A percentile compares a stretch with the other conserved stretches of the same genome.
phyloP scores from a whole-genome alignment of 495 filamentous ascomycete genomes.

The Neurospora sp. region DNA sequence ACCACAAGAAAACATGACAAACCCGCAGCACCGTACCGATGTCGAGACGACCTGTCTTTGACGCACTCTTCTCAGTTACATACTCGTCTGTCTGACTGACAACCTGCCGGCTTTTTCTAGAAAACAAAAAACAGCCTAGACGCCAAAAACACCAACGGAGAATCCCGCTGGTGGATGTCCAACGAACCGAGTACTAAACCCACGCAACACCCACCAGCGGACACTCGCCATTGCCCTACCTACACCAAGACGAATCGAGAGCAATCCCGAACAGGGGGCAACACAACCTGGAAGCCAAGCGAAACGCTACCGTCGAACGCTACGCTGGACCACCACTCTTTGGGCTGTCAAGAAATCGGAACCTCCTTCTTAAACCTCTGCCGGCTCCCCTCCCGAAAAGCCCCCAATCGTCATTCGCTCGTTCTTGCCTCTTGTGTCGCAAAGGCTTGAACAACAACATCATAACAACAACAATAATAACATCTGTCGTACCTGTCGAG shows the following conservation, averaged over 20 bases:
- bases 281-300: not conserved
- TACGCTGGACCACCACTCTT: not conserved
- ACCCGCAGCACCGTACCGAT: not conserved
- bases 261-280: not conserved
- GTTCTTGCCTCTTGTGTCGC: not conserved
- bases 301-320: not conserved
- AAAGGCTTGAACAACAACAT: not conserved
- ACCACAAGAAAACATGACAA: not conserved
- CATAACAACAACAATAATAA: not conserved
- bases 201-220: not conserved
- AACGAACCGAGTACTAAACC: not conserved
- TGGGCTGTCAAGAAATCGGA: not conserved
- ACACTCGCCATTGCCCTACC: not conserved
- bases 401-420: not conserved
- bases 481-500: not conserved
- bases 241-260: not conserved
- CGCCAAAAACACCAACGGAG: not conserved
- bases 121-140: not conserved
- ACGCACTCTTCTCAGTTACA: not conserved
- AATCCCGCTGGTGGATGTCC: not conserved
- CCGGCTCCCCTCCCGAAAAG: not conserved
- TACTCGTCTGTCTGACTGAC: not conserved
- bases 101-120: not conserved
- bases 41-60: not conserved
- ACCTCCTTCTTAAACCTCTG: not conserved